Base-by-base conservation (phyloP, 371 early-diverging fungal species). In the Smittium culicis region DNA sequence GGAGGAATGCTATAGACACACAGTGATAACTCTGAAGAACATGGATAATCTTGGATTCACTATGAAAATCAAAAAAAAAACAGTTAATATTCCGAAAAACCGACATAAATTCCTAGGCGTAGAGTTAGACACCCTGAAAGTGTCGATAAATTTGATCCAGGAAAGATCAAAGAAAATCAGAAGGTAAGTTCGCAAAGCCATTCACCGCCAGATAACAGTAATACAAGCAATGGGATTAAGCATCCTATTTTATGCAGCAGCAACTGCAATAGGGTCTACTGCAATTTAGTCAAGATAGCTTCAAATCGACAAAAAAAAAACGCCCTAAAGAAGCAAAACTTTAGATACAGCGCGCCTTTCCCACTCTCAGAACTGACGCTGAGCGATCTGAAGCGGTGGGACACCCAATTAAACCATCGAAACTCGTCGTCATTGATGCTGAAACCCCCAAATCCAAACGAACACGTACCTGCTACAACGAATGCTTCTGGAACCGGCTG, bases 1-100 rank as follows among this genome's bases (percentile, higher is more conserved):
- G 28, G 5, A 24, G 27, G 54, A 28, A 16, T 54, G 34, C 64
- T 14, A 34, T 3, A 68, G 66, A 54, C 72, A 72, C 54, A 73
- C 71, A 0, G 61, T 54, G 59, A 65, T 67, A 27, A 31, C 20
- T 8, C 20, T 20, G 20, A 45, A 45, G 20, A 8, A 45, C 45
- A 14, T 45, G 20, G 20, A 45, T 14, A 45, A 45, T 45, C 45
- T 45, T 45, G 45, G 45, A 20, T 45, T n/a, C n/a, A n/a, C n/a
- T n/a, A n/a, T n/a, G n/a, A n/a, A n/a, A n/a, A n/a, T n/a, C n/a
- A n/a, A n/a, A n/a, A n/a, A n/a, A n/a, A n/a, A n/a, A n/a, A n/a
- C n/a, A n/a, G n/a, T n/a, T n/a, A n/a, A n/a, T n/a, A n/a, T n/a
- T n/a, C n/a, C n/a, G n/a, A n/a, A n/a, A n/a, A n/a, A n/a, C n/a